phyloP scores from a whole-genome alignment of 441 rosid genomes.

The Euphorbia schlechtendalii region DNA sequence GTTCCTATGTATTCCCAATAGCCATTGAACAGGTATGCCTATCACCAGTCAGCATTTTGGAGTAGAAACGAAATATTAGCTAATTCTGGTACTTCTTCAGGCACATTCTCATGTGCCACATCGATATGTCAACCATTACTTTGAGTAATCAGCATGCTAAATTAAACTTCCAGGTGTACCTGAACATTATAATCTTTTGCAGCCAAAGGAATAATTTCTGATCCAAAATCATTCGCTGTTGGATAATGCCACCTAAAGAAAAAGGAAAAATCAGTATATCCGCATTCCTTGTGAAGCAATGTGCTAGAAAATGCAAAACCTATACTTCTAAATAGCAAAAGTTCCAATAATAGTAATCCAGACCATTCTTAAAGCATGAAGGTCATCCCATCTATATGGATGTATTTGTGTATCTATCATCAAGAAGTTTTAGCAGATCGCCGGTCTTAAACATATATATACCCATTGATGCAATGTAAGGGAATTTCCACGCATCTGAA shows the following conservation, averaged over 20 bases:
- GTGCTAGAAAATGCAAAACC: background rate
- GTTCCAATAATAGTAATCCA: background rate
- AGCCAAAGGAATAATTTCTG: conserved; percentile 76
- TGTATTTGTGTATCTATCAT: background rate
- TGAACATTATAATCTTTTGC: conserved; percentile 44
- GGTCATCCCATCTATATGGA: background rate
- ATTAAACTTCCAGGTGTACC: conserved; percentile 26
- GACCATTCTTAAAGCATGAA: background rate
- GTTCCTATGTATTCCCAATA: conserved; percentile 93
- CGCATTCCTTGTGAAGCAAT: background rate
- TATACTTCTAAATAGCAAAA: background rate
- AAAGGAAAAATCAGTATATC: background rate
- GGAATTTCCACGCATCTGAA: conserved; percentile 49
- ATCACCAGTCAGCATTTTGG: conserved; percentile 11
- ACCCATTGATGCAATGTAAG: conserved; percentile 84
- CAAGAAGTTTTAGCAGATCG: conserved; percentile 46
- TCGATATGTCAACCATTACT: background rate
- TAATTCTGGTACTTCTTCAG: background rate
- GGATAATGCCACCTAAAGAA: conserved; percentile 51
- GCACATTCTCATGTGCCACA: background rate
- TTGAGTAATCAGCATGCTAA: background rate
- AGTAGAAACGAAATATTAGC: conserved; percentile 10
- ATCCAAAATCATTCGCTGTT: conserved; percentile 79
- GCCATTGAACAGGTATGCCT: conserved; percentile 51
- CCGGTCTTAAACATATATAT: conserved; percentile 69